Percentiles rank a stretch among this genome's conserved stretches.
Evolutionary conservation across 139 green algal genomes (phyloP).

Genomic region (Spirogloea muscicola): DNA sequence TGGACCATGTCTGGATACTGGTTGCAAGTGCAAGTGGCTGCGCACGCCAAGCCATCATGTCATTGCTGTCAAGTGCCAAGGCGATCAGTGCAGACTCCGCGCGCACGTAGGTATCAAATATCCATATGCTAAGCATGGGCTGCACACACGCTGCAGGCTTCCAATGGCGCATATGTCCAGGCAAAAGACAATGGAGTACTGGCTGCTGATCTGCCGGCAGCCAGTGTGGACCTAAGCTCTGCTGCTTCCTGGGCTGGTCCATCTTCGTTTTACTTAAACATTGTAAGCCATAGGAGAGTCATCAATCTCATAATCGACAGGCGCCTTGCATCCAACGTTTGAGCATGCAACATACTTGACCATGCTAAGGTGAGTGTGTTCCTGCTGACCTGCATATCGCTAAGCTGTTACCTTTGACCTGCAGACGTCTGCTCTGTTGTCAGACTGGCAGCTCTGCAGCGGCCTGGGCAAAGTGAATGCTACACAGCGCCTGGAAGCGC

Average conservation of each 20-base stretch:
- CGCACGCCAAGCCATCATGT: too few species aligned
- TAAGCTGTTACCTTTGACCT: background rate
- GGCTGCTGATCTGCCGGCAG: background rate
- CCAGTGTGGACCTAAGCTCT: background rate
- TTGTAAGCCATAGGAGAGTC: background rate
- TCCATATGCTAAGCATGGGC: too few species aligned
- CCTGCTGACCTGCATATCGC: background rate
- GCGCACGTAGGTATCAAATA: too few species aligned
- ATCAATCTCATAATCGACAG: too few species aligned
- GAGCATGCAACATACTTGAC: background rate
- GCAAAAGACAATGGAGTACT: too few species aligned
- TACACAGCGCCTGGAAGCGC: background rate
- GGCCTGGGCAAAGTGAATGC: background rate
- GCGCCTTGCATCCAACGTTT: background rate
- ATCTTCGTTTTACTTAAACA: background rate
- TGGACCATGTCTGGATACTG: too few species aligned
- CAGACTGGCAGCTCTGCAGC: conserved; percentile 5
- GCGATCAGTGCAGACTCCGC: too few species aligned
- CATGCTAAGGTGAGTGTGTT: background rate
- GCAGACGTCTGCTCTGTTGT: background rate
- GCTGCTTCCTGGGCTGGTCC: background rate
- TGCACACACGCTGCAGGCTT: too few species aligned
- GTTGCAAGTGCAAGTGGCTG: too few species aligned
- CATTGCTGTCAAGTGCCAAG: too few species aligned
- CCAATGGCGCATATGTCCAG: too few species aligned